Percentiles rank a stretch among this genome's conserved stretches.
phyloP scores from a whole-genome alignment of 2,329 filamentous ascomycete species.

The Huntiella decipiens region DNA sequence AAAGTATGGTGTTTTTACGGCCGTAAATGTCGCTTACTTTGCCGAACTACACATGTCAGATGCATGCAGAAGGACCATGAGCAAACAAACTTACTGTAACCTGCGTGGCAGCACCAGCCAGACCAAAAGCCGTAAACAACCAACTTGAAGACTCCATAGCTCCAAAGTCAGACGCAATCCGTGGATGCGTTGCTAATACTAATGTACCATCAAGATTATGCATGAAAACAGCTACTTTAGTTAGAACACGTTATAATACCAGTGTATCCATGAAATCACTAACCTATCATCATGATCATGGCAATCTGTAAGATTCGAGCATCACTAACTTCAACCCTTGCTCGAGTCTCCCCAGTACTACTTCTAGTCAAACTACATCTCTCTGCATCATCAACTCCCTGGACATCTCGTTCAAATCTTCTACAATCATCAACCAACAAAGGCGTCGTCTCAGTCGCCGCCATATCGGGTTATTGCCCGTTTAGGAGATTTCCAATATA shows the following conservation, averaged over 20 bases:
- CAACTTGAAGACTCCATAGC: constrained; percentile 33
- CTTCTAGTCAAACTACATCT: neutral
- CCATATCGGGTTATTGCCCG: no score
- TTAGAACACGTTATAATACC: neutral
- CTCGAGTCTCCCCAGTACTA: neutral
- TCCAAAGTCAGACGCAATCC: constrained; percentile 41
- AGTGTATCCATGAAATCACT: neutral
- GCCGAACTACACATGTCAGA: constrained; percentile 14
- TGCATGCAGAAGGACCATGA: neutral
- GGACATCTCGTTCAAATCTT: neutral
- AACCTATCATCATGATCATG: constrained; percentile 13
- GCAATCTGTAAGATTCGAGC: constrained; percentile 5
- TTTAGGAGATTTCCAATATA: no score
- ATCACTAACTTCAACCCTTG: neutral
- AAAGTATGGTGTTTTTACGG: constrained; percentile 14
- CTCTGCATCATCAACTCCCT: neutral
- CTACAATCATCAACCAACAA: no score
- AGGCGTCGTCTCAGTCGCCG: no score
- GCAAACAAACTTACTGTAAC: constrained; percentile 12
- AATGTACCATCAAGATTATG: constrained; percentile 45
- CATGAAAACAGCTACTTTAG: constrained; percentile 30
- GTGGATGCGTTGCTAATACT: constrained; percentile 45
- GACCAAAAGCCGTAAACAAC: constrained; percentile 18
- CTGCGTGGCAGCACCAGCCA: constrained; percentile 18
- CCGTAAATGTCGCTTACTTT: constrained; percentile 18